Evolutionary conservation across 768 basidiomycete species (phyloP).

Genomic region (Rhodotorula sphaerocarpa): DNA sequence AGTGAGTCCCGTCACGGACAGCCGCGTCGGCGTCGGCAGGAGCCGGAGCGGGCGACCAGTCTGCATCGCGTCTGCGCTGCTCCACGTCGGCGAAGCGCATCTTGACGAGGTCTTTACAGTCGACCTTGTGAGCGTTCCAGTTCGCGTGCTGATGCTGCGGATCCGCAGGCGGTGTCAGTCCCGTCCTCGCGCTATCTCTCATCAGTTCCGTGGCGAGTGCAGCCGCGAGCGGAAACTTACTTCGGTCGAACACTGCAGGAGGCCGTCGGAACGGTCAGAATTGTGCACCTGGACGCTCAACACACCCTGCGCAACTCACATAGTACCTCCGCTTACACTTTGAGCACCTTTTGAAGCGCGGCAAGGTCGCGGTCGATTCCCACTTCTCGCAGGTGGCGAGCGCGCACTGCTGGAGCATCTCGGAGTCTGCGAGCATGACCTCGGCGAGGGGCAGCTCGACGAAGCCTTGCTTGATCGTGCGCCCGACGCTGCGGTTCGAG

Average conservation of each 20-base stretch:
- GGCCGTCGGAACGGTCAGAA: not conserved
- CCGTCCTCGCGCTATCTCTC: not conserved
- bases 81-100: conserved; percentile 21
- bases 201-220: not conserved
- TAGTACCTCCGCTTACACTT: conserved; percentile 30
- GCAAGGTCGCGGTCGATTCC: conserved; percentile 8
- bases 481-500: conserved; percentile 7
- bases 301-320: conserved; percentile 13
- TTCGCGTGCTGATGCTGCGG: conserved; percentile 15
- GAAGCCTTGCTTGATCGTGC: conserved; percentile 32
- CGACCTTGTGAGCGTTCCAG: conserved; percentile 19
- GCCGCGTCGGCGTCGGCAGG: too few relatives aligned
- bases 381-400: conserved; percentile 8
- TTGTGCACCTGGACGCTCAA: too few relatives aligned
- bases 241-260: conserved; percentile 18
- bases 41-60: not conserved
- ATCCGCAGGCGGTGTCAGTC: not conserved
- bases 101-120: conserved; percentile 24
- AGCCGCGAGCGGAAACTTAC: not conserved
- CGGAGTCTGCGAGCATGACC: conserved; percentile 16
- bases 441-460: conserved; percentile 30
- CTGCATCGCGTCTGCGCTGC: not conserved
- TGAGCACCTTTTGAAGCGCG: conserved; percentile 31
- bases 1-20: too few relatives aligned
- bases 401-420: conserved; percentile 29